Evolutionary conservation across 108 stramenopile genomes (phyloP).

Genomic region (Aurantiochytrium sp.): DNA sequence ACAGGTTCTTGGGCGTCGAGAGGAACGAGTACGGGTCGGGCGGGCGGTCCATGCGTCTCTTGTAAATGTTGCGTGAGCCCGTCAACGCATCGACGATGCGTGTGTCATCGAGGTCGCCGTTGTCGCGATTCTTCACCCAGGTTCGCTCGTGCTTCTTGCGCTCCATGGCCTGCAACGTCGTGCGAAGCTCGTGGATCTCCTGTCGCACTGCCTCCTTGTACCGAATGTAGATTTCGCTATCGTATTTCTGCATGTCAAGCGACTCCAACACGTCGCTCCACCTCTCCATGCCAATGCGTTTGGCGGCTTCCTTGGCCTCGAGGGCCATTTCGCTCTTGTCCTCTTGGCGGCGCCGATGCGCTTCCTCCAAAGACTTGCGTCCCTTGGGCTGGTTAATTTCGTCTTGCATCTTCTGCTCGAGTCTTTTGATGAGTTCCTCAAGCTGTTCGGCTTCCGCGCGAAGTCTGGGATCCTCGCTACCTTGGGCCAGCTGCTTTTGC

Average conservation of each 20-base stretch:
- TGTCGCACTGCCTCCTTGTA: conserved; percentile 38
- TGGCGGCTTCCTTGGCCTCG: conserved; percentile 56
- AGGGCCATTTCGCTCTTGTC: conserved; percentile 42
- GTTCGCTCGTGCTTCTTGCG: conserved; percentile 53
- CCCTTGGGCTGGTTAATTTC: neutral
- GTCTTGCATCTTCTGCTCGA: neutral
- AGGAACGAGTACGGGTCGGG: neutral
- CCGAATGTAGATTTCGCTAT: conserved; percentile 60
- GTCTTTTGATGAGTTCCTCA: neutral
- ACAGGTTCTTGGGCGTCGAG: conserved; percentile 39
- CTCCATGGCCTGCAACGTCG: conserved; percentile 47
- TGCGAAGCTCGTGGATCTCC: conserved; percentile 54
- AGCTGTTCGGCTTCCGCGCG: neutral
- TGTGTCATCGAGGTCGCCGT: conserved; percentile 78
- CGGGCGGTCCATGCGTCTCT: conserved; percentile 54
- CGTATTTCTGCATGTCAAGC: conserved; percentile 66
- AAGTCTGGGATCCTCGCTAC: neutral
- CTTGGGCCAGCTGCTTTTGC: neutral
- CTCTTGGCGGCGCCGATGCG: neutral
- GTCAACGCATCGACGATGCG: conserved; percentile 68
- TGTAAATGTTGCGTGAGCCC: conserved; percentile 72
- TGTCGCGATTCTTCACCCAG: conserved; percentile 64
- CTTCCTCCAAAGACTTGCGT: neutral
- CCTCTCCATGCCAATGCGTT: conserved; percentile 59
- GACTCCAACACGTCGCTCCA: conserved; percentile 59